phyloP scores from a whole-genome alignment of 139 green algal genomes.

The Chlorella sp. region DNA sequence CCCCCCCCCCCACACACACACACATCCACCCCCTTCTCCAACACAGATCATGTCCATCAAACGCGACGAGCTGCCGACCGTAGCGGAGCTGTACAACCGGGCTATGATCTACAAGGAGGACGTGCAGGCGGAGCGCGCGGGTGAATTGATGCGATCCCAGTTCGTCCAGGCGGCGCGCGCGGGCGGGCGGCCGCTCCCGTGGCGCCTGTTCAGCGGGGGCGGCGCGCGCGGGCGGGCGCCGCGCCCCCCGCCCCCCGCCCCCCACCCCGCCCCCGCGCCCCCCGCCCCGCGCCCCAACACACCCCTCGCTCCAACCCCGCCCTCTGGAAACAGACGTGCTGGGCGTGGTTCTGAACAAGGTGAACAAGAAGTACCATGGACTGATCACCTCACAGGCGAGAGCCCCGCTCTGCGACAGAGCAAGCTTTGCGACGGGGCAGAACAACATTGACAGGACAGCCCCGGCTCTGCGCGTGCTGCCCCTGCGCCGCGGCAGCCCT shows the following conservation, averaged over 20 bases:
- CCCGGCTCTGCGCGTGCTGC: no score
- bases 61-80: conserved; percentile 16
- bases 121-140: conserved; percentile 41
- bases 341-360: conserved; percentile 70
- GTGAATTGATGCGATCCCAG: no score
- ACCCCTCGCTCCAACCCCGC: no score
- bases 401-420: no score
- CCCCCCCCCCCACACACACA: neutral
- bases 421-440: no score
- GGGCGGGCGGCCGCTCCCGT: no score
- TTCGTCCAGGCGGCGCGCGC: no score
- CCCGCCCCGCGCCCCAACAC: neutral
- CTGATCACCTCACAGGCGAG: conserved; percentile 36
- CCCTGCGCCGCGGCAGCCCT: no score
- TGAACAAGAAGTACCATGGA: conserved; percentile 31
- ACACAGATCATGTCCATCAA: conserved; percentile 38
- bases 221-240: no score
- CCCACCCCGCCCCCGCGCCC: neutral
- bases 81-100: conserved; percentile 40
- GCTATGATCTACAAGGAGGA: conserved; percentile 42
- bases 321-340: conserved; percentile 42
- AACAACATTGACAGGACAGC: no score
- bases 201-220: no score
- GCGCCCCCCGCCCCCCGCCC: neutral
- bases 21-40: neutral